Conservation (phyloP, 345 rosid genomes). For the Cardamine chenopodiifolia region DNA sequence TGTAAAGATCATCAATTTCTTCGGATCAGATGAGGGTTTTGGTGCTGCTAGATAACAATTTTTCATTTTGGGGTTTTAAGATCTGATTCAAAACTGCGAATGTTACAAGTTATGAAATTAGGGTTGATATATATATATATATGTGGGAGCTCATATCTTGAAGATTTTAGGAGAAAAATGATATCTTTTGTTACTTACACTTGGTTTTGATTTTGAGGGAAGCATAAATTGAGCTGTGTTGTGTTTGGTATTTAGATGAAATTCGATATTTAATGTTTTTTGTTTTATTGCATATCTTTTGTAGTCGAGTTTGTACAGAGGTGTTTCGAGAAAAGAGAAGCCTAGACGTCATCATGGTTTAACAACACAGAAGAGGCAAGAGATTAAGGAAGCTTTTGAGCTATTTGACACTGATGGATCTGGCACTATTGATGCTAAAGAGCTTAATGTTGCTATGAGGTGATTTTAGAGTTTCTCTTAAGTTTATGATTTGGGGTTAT, state of each 20-base stretch:
- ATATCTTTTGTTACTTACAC: neutral
- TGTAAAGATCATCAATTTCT: neutral
- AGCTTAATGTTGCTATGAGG: constrained; percentile 99
- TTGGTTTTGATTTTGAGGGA: neutral
- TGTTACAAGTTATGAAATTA: neutral
- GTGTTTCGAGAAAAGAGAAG: constrained; percentile 64
- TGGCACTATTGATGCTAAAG: constrained; percentile 95
- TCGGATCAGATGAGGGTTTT: neutral
- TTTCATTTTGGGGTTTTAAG: constrained; percentile 10
- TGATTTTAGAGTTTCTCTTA: constrained; percentile 30
- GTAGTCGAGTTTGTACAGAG: constrained; percentile 60
- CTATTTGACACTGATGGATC: constrained; percentile 95
- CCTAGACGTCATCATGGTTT: constrained; percentile 76
- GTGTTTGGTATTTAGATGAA: constrained; percentile 1
- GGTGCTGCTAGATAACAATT: constrained; percentile 1
- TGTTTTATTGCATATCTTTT: neutral
- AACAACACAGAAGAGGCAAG: constrained; percentile 74
- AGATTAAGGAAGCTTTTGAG: constrained; percentile 93
- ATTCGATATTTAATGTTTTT: neutral
- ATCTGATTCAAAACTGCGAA: constrained; percentile 22
- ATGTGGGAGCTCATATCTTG: neutral
- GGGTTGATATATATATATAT: neutral
- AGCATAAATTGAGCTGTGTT: neutral
- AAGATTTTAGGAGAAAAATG: neutral
- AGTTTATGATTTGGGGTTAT: neutral